A percentile compares a stretch with the other conserved stretches of the same genome.
phyloP scores from a whole-genome alignment of 108 stramenopile genomes.

The Aurantiochytrium sp. region DNA sequence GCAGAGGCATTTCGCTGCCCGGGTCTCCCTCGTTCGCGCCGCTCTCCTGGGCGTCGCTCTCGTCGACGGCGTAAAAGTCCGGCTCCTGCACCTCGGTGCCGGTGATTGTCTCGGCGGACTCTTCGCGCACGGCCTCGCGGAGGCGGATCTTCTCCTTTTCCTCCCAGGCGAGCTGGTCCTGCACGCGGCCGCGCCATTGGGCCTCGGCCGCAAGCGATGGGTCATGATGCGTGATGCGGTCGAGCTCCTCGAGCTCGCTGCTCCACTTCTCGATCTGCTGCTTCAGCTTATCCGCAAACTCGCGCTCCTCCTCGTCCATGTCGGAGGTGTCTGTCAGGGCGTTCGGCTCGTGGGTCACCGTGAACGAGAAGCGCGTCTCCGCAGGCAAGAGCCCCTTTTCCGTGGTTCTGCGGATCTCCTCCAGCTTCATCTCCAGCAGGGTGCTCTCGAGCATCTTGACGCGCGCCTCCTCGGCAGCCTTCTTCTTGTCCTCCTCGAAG shows the following conservation, averaged over 20 bases:
- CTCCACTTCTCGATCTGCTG: not conserved
- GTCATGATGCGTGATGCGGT: not conserved
- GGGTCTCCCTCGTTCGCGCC: not conserved
- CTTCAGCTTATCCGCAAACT: conserved; percentile 24
- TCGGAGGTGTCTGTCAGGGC: not conserved
- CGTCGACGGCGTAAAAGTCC: not conserved
- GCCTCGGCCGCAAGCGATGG: not conserved
- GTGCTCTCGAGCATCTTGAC: not conserved
- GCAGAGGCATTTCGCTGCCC: no score
- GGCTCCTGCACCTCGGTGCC: not conserved
- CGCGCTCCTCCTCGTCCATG: conserved; percentile 22
- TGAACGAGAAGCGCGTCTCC: not conserved
- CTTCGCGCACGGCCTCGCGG: not conserved
- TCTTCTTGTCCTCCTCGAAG: not conserved
- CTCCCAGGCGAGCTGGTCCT: conserved; percentile 2
- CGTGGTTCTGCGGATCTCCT: not conserved
- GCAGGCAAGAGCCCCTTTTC: not conserved
- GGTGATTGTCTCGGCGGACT: not conserved
- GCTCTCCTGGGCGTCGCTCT: not conserved
- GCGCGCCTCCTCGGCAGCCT: conserved; percentile 17
- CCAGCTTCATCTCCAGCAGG: not conserved
- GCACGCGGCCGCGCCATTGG: not conserved
- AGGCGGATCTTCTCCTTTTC: not conserved
- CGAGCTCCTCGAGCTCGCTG: not conserved
- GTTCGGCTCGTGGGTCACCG: not conserved